These are phyloP conservation scores for Oryza glaberrima DNA, from an alignment of 176 grass and related monocot genomes.

Conservation along the genomic window DNA sequence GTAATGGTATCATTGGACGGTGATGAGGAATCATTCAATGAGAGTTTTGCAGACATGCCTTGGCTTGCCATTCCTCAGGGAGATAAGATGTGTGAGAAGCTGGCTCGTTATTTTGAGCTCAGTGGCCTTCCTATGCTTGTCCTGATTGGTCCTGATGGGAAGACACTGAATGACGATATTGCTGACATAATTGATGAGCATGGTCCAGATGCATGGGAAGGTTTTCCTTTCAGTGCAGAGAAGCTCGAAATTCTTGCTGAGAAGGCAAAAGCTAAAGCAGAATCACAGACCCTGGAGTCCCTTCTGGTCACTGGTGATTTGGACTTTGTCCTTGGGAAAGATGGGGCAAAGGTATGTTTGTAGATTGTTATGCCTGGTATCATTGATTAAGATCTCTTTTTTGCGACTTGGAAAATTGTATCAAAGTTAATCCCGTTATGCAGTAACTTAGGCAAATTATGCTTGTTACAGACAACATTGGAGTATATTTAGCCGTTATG, in stretches of 20 bases:
- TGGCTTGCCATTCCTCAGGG: conserved; percentile 85
- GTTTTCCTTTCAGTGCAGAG: conserved; percentile 74
- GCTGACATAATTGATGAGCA: conserved; percentile 73
- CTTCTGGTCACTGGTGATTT: conserved; percentile 65
- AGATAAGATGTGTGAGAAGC: conserved; percentile 60
- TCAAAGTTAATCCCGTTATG: background rate
- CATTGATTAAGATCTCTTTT: background rate
- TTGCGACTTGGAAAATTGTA: background rate
- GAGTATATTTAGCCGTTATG: background rate
- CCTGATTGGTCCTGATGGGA: conserved; percentile 87
- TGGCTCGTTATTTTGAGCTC: conserved; percentile 83
- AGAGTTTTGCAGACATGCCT: conserved; percentile 62
- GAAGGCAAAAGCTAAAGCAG: conserved; percentile 66
- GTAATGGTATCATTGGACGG: conserved; percentile 61
- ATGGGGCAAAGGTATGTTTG: conserved; percentile 55
- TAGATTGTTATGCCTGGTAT: conserved; percentile 11
- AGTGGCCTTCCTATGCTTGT: conserved; percentile 60
- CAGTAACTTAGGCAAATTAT: conserved; percentile 19
- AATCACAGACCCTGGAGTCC: conserved; percentile 71
- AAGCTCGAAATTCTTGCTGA: conserved; percentile 73
- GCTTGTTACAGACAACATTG: background rate
- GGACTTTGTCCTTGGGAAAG: conserved; percentile 72
- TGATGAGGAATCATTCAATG: conserved; percentile 47
- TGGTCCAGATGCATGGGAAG: conserved; percentile 72
- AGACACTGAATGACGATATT: conserved; percentile 64